These are phyloP conservation scores for Pseudogymnoascus sp. DNA, from an alignment of 2,329 filamentous ascomycete genomes.

Conservation along the genomic window DNA sequence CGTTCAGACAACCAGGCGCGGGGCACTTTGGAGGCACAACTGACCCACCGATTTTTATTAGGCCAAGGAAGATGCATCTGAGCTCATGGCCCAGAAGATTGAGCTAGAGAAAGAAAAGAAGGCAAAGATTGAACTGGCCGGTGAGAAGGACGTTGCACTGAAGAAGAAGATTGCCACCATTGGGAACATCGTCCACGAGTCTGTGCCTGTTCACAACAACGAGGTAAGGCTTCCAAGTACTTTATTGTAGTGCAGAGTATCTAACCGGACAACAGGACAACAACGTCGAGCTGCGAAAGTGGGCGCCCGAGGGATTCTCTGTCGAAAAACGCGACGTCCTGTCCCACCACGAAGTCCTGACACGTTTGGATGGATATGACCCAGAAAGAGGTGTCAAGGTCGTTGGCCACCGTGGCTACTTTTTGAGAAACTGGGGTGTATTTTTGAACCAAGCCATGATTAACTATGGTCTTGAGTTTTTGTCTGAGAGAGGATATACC, in stretches of 20 bases:
- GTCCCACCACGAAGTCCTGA: slow-evolving; percentile 91
- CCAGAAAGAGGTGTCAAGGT: slow-evolving; percentile 89
- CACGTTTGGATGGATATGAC: slow-evolving; percentile 84
- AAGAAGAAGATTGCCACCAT: slow-evolving; percentile 76
- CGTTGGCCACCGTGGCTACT: slow-evolving; percentile 91
- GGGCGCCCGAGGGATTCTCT: slow-evolving; percentile 69
- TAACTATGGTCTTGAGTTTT: slow-evolving; percentile 90
- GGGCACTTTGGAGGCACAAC: not conserved
- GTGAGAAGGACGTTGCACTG: slow-evolving; percentile 67
- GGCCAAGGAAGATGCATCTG: slow-evolving; percentile 81
- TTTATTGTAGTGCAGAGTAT: not conserved
- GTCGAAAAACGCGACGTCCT: slow-evolving; percentile 72
- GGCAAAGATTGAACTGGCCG: slow-evolving; percentile 64
- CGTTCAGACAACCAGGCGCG: not conserved
- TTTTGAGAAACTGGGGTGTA: slow-evolving; percentile 80
- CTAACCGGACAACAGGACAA: slow-evolving; percentile 50
- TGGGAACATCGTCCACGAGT: slow-evolving; percentile 86
- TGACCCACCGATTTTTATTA: slow-evolving; percentile 26
- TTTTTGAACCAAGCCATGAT: slow-evolving; percentile 89
- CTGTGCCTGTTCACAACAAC: slow-evolving; percentile 74
- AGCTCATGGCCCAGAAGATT: slow-evolving; percentile 71
- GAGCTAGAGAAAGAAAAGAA: slow-evolving; percentile 78
- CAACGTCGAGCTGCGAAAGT: slow-evolving; percentile 70
- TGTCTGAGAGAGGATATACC: slow-evolving; percentile 72
- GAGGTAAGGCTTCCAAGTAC: slow-evolving; percentile 48